Percentiles rank a stretch among this genome's conserved stretches.
phyloP scores from a whole-genome alignment of 306 rosid genomes.

The Citrullus amarus region DNA sequence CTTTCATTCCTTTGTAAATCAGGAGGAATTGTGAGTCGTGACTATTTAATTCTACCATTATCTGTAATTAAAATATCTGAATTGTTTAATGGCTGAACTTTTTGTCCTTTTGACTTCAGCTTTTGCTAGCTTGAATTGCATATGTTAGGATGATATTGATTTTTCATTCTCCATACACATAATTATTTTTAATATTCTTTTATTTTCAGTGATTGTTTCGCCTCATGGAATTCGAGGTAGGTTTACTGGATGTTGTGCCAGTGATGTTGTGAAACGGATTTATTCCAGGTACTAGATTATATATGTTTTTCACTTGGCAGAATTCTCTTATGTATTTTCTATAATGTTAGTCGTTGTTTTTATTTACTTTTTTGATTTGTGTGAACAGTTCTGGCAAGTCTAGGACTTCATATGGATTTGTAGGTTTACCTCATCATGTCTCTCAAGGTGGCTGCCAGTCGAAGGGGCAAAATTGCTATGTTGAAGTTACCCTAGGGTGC shows the following conservation, averaged over 20 bases:
- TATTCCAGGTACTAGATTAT: constrained; percentile 50
- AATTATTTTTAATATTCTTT: background rate
- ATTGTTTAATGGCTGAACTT: background rate
- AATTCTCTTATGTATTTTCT: background rate
- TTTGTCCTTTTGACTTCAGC: background rate
- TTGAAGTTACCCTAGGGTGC: constrained; percentile 87
- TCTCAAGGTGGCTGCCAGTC: constrained; percentile 78
- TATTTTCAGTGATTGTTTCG: constrained; percentile 69
- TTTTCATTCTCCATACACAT: background rate
- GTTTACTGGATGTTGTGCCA: constrained; percentile 83
- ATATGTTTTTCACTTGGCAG: constrained; percentile 6
- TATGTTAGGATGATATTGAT: background rate
- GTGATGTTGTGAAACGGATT: constrained; percentile 85
- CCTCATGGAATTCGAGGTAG: constrained; percentile 98
- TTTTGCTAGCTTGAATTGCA: background rate
- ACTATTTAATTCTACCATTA: background rate
- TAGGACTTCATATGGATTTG: constrained; percentile 57
- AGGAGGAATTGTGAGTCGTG: background rate
- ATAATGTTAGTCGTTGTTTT: background rate
- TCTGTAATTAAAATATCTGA: background rate
- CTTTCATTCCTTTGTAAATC: background rate
- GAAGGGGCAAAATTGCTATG: constrained; percentile 74
- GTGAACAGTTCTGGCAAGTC: constrained; percentile 56
- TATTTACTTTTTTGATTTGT: background rate
- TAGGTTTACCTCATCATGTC: constrained; percentile 67